Evolutionary conservation across 306 rosid genomes (phyloP), one percentile per base, ranked within the genome.

Genomic region (Canavalia gladiata): DNA sequence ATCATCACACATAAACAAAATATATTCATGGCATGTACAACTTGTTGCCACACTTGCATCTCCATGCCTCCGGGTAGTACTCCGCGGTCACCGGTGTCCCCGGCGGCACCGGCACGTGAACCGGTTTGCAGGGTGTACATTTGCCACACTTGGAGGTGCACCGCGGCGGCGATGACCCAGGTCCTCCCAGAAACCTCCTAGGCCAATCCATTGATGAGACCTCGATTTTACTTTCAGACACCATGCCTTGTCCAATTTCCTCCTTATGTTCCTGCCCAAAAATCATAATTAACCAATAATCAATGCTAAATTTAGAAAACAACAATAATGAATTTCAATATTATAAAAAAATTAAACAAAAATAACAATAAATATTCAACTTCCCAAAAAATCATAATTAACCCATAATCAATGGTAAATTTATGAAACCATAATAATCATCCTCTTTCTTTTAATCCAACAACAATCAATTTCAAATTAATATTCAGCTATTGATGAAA

Each of bases 21-120:
- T 70, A 37, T 49, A 2, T 57, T 95, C 93, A 95, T 55, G 99
- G 99, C 94, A 93, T 91, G 90, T 86, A 95, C 68, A 90, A 75
- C 87, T 76, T 95, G 74, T 93, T 90, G 85, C 98, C 94, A 87
- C 99, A 95, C 84, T 95, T 91, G 93, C 99, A 95, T 77, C 96
- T 88, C 99, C 99, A 95, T n/a, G 97, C 98, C 84, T 93, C 97
- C 0, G 98, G 98, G 81, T 93, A 95, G 79, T 95, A 93, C 84
- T 95, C 99, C 0, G 97, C 85, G 0, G 92, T 90, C 76, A 93
- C 96, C 43, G 97, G 99, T 1, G 88, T 91, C 13, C 97, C 98
- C 0, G 99, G 99, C 0, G 96, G 96, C 89, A 95, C 96, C 0
- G 96, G 85, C 73, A 95, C 98, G 7, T 90, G 99, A 9, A 95